phyloP scores from a whole-genome alignment of 306 rosid species.

The Vicia faba region DNA sequence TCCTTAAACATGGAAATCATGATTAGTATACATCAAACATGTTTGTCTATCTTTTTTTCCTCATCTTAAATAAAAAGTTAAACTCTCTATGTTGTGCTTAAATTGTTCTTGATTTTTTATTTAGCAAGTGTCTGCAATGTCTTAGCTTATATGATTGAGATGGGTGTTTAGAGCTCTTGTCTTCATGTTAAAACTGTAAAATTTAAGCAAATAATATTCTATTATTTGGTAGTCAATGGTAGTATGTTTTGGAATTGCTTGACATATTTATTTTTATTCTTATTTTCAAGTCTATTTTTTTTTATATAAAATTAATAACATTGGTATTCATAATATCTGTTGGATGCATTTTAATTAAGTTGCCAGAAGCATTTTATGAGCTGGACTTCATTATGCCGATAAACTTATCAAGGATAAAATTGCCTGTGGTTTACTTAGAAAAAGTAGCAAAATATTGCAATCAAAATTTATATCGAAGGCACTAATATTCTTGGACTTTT shows the following conservation, averaged over 20 bases:
- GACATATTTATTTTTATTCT: neutral
- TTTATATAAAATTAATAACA: neutral
- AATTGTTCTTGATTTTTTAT: slow-evolving; percentile 25
- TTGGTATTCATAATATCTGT: neutral
- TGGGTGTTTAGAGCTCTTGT: slow-evolving; percentile 5
- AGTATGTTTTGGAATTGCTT: slow-evolving; percentile 14
- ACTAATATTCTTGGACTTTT: slow-evolving; percentile 24
- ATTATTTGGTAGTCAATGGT: slow-evolving; percentile 15
- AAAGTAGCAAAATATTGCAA: slow-evolving; percentile 1
- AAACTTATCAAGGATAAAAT: slow-evolving; percentile 2
- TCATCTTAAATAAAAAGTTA: neutral
- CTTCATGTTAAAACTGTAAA: slow-evolving; percentile 17
- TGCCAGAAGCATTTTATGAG: slow-evolving; percentile 22
- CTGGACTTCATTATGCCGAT: slow-evolving; percentile 9
- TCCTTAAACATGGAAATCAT: slow-evolving; percentile 14
- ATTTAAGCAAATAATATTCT: neutral
- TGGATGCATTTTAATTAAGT: slow-evolving; percentile 27
- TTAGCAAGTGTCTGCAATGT: slow-evolving; percentile 16
- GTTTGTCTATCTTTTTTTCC: slow-evolving; percentile 3
- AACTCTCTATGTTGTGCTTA: slow-evolving; percentile 21
- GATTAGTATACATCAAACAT: slow-evolving; percentile 6
- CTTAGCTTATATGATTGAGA: slow-evolving; percentile 16
- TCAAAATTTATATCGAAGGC: slow-evolving; percentile 22
- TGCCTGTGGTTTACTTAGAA: slow-evolving; percentile 12
- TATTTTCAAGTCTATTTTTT: neutral